Evolutionary conservation across 1,284 basidiomycete genomes (phyloP), one percentile per base, ranked within the genome.

Genomic region (Kwoniella shivajii): DNA sequence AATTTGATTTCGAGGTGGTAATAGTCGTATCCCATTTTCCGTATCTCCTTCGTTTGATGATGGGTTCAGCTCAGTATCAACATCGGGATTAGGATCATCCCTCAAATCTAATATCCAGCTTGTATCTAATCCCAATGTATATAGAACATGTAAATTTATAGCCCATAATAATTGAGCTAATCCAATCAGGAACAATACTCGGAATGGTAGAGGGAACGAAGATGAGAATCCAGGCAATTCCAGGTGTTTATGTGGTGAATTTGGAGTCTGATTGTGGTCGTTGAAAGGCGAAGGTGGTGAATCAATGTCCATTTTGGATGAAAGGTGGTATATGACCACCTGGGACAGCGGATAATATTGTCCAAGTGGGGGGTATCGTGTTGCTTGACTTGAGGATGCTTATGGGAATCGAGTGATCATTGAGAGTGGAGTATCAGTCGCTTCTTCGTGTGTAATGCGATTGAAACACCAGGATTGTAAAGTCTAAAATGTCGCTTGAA

Each of bases 71-170:
- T n/a, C n/a, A n/a, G 50, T 27, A 20, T 49, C 47, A 26, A 26
- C 22, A 44, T 51, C 39, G 9, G 22, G 11, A 34, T 51, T 27
- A 16, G 37, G 41, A 18, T 64, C 65, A 29, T 74, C 73, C 5
- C 71, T 55, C 26, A 74, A 60, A 50, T 74, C 75, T 65, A 96
- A 82, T 4, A 85, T 85, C 65, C 81, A 78, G 9, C 84, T 80
- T 1, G 84, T 85, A 74, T 96, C 90, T 39, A 96, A 79, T 14
- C 88, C 86, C n/a, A 88, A 79, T 4, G 82, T 60, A 62, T 87
- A 80, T 37, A 96, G 84, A 44, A 88, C 84, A 75, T 96, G 92
- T 6, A 96, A 79, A 76, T 96, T 96, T 33, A 86, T 84, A 0
- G 90, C 91, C 89, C 89, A 92, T 54, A 85, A 85, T 9, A 90